Percentiles rank a stretch among this genome's conserved stretches.
Evolutionary conservation across 345 rosid species (phyloP).

Genomic region (Rhizophora apiculata): DNA sequence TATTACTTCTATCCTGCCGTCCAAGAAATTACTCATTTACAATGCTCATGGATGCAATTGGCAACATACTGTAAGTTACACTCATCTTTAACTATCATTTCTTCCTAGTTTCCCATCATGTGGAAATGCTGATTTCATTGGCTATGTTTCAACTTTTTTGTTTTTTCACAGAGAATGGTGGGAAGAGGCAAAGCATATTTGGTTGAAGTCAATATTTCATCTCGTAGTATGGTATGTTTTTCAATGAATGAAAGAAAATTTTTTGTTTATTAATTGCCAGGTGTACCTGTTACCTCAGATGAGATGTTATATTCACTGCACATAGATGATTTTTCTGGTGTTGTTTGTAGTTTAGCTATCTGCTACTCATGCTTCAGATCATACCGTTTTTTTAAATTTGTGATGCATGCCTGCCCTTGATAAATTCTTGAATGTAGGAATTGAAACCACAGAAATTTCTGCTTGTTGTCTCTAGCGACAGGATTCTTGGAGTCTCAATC

Average conservation of each 20-base stretch:
- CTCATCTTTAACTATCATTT: neutral
- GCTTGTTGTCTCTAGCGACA: slow-evolving; percentile 34
- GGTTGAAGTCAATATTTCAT: slow-evolving; percentile 45
- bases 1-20: slow-evolving; percentile 45
- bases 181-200: slow-evolving; percentile 42
- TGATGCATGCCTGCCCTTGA: neutral
- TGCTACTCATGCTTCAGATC: neutral
- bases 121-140: neutral
- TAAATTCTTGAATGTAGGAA: neutral
- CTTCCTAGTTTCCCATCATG: neutral
- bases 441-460: neutral
- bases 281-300: too few relatives aligned
- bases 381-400: neutral
- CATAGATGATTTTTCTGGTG: neutral
- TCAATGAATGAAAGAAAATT: neutral
- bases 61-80: slow-evolving; percentile 28
- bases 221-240: slow-evolving; percentile 52
- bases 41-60: slow-evolving; percentile 35
- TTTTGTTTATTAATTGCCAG: too few relatives aligned
- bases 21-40: slow-evolving; percentile 46
- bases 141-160: slow-evolving; percentile 8
- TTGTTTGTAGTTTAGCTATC: neutral
- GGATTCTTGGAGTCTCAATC: slow-evolving; percentile 59
- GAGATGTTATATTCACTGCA: too few relatives aligned
- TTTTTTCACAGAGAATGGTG: slow-evolving; percentile 33